Conservation (phyloP, 2,329 filamentous ascomycete species). For the Neonectria magnoliae region DNA sequence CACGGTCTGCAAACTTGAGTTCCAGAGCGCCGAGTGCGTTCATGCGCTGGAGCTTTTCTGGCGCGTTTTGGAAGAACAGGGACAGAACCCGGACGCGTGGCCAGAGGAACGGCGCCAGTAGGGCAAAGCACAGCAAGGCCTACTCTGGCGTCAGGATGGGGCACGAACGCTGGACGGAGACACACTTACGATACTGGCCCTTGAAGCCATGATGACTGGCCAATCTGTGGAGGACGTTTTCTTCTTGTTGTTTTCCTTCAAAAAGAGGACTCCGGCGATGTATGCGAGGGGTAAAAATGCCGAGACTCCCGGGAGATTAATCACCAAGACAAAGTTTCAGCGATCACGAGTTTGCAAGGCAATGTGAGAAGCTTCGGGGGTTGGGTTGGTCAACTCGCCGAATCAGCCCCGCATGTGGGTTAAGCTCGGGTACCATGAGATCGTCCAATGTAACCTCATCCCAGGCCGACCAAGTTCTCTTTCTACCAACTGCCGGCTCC, state of each 20-base stretch:
- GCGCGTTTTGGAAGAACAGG: constrained; percentile 46
- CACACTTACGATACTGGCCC: background rate
- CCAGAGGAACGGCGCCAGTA: background rate
- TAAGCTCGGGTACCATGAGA: background rate
- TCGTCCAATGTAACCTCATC: background rate
- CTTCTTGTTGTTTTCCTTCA: background rate
- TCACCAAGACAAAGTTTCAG: background rate
- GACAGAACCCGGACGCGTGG: background rate
- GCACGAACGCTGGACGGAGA: background rate
- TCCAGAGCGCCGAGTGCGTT: constrained; percentile 41
- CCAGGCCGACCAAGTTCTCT: background rate
- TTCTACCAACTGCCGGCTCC: background rate
- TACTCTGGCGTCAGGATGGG: background rate
- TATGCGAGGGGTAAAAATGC: background rate
- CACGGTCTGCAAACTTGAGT: constrained; percentile 49
- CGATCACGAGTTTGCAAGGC: background rate
- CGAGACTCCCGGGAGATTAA: background rate
- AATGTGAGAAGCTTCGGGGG: too few relatives aligned
- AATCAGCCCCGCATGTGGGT: background rate
- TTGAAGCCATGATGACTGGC: background rate
- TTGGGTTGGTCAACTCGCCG: too few relatives aligned
- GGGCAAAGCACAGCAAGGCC: background rate
- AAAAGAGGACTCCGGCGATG: background rate
- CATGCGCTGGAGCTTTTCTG: constrained; percentile 40
- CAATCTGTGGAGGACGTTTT: background rate